Evolutionary conservation across 345 rosid genomes (phyloP), one percentile per base, ranked within the genome.

Genomic region (Abelmoschus esculentus): DNA sequence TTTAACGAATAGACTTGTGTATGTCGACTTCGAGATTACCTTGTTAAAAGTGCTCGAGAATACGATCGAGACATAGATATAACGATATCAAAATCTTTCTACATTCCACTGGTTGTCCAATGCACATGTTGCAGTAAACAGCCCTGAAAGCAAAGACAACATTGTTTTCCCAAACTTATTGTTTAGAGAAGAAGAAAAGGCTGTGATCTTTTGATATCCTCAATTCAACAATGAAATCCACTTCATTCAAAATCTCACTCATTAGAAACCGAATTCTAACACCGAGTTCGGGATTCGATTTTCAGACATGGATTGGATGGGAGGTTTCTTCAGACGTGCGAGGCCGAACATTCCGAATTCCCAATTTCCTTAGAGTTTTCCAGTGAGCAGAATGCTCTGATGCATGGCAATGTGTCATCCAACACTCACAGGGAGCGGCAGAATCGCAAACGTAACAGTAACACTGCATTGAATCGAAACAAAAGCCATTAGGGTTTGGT

Each of bases 391-490:
- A 42, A 18, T 62, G 53, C 6, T 49, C 17, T 4, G 54, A 49
- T 1, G 54, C 54, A 15, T 49, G 18, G 74, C 87, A 89, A 75
- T 90, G 97, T 5, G 73, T 49, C 2, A 2, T 38, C 96, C 92
- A 89, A 44, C 68, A 38, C 72, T 65, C 65, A 73, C 96, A 91
- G 11, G 96, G 96, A 19, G 96, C 93, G 29, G 83, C 79, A 13
- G 70, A 61, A 70, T 91, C 87, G 65, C 97, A 87, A 5, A 85
- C 81, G n/a, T 78, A 83, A 76, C 96, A 91, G 52, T 83, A 85
- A 76, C 97, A 91, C 96, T 91, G 86, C 85, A 88, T 58, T 7
- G 7, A 15, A 49, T 15, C 53, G 14, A 13, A 15, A 49, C 54
- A 15, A 49, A 49, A 49, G 3, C 1, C 54, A 49, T 15, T 49